Percentiles rank a stretch among this genome's conserved stretches.
Conservation (phyloP, 129 eudicot genomes). For the Dittrichia graveolens region DNA sequence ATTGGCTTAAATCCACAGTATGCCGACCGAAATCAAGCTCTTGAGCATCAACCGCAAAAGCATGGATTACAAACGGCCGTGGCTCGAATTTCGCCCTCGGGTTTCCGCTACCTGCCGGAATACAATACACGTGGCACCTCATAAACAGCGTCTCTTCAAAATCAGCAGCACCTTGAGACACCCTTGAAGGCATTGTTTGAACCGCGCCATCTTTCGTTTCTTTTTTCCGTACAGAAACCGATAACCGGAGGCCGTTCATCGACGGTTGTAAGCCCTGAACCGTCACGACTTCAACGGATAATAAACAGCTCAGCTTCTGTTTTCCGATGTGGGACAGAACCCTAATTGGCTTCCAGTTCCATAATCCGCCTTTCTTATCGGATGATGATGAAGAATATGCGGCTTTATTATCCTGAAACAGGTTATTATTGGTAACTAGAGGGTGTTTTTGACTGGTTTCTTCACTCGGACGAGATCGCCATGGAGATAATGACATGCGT, state of each 20-base stretch:
- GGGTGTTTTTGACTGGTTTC: conserved; percentile 24
- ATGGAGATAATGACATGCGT: conserved; percentile 88
- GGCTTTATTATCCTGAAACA: conserved; percentile 30
- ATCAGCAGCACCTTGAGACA: conserved; percentile 91
- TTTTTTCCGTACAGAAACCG: conserved; percentile 84
- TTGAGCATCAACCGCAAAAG: conserved; percentile 80
- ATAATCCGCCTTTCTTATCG: conserved; percentile 69
- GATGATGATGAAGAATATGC: conserved; percentile 26
- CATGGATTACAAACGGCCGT: conserved; percentile 74
- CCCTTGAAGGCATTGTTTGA: conserved; percentile 97
- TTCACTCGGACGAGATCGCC: conserved; percentile 68
- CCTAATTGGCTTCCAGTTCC: conserved; percentile 96
- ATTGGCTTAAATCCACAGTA: conserved; percentile 62
- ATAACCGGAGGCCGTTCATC: conserved; percentile 88
- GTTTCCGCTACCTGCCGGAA: conserved; percentile 50
- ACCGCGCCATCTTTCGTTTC: conserved; percentile 87
- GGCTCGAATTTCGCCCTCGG: conserved; percentile 61
- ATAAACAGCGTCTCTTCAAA: conserved; percentile 86
- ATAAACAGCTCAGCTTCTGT: conserved; percentile 87
- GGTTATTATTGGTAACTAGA: neutral
- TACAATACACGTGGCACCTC: conserved; percentile 80
- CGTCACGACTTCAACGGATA: conserved; percentile 87
- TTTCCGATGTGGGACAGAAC: conserved; percentile 72
- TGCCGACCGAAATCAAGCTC: conserved; percentile 86
- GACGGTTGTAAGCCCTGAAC: conserved; percentile 79